Evolutionary conservation across 2,329 filamentous ascomycete species (phyloP).

Genomic region (Colletotrichum sp.): DNA sequence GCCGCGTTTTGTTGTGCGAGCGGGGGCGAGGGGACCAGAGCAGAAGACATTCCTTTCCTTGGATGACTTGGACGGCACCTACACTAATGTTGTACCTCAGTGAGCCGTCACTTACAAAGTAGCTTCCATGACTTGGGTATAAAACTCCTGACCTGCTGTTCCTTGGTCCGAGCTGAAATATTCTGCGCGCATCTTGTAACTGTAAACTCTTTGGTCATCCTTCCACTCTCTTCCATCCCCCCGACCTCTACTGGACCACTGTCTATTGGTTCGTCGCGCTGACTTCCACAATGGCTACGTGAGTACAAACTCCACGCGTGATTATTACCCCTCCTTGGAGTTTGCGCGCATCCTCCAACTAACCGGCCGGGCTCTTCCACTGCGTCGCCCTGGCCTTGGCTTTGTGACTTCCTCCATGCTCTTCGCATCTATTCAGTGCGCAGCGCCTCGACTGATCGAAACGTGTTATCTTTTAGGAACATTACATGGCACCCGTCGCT

Average conservation of each 20-base stretch:
- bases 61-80: background rate
- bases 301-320: background rate
- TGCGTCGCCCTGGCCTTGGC: background rate
- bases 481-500: conserved; percentile 90
- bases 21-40: background rate
- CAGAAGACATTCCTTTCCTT: background rate
- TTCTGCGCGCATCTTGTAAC: background rate
- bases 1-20: background rate
- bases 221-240: background rate
- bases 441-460: background rate
- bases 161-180: background rate
- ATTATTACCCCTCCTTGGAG: background rate
- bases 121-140: background rate
- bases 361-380: background rate
- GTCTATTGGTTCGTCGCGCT: background rate
- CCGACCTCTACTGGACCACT: background rate
- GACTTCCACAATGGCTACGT: conserved; percentile 32
- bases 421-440: background rate
- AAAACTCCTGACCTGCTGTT: background rate
- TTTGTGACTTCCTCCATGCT: background rate
- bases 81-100: background rate
- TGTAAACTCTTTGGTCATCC: background rate
- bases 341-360: background rate
- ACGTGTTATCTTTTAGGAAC: conserved; percentile 61
- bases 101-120: background rate